Percentiles rank a stretch among this genome's conserved stretches.
These are phyloP conservation scores for Trifolium pratense DNA, from an alignment of 306 rosid genomes.

Conservation along the genomic window DNA sequence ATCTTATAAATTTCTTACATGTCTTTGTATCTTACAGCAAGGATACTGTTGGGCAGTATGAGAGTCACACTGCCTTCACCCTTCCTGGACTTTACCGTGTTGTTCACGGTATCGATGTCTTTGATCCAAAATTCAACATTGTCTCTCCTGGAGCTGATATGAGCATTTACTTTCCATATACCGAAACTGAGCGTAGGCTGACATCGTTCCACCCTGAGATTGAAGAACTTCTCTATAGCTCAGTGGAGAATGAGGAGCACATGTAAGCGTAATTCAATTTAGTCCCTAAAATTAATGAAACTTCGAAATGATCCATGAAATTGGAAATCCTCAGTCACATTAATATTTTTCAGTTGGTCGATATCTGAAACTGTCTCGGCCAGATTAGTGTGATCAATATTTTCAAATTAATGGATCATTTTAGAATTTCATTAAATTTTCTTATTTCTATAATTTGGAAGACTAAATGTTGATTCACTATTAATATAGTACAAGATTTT, in stretches of 20 bases:
- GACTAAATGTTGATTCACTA: neutral
- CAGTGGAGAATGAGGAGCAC: slow-evolving; percentile 86
- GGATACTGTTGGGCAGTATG: slow-evolving; percentile 93
- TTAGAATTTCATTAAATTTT: neutral
- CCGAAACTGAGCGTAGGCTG: slow-evolving; percentile 73
- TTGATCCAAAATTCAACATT: slow-evolving; percentile 99
- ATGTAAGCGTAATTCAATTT: slow-evolving; percentile 53
- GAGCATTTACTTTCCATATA: slow-evolving; percentile 89
- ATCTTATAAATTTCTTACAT: slow-evolving; percentile 14
- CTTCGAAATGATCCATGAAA: neutral
- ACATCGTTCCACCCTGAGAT: slow-evolving; percentile 81
- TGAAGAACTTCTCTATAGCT: slow-evolving; percentile 88
- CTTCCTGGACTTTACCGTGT: slow-evolving; percentile 97
- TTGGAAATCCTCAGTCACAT: too few relatives aligned
- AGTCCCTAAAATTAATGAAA: neutral
- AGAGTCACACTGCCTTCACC: slow-evolving; percentile 97
- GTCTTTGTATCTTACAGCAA: slow-evolving; percentile 56
- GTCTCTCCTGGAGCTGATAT: slow-evolving; percentile 98
- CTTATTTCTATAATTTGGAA: too few relatives aligned
- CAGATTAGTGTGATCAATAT: neutral
- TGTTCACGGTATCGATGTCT: slow-evolving; percentile 87
- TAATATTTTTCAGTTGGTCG: neutral
- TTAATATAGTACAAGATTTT: neutral
- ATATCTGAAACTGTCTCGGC: neutral
- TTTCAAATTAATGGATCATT: neutral